phyloP scores from a whole-genome alignment of 768 basidiomycete genomes.

The Leccinum ochraceum region DNA sequence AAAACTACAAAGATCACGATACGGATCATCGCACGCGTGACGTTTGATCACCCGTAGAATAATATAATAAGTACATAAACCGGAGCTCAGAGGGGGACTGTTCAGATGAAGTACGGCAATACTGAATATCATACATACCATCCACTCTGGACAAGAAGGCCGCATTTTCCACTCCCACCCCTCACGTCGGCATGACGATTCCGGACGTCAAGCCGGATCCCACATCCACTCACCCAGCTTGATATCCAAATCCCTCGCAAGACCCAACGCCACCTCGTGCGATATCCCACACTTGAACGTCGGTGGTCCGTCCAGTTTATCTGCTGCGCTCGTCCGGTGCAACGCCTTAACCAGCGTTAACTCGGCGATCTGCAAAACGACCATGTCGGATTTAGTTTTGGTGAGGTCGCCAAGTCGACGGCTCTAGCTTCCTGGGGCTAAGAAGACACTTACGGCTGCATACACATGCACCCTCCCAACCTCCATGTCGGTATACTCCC shows the following conservation, averaged over 20 bases:
- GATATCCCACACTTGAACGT: constrained; percentile 75
- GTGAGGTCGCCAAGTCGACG: neutral
- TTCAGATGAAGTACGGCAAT: too few relatives aligned
- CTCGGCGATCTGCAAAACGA: constrained; percentile 47
- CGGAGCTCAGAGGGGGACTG: too few relatives aligned
- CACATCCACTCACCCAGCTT: constrained; percentile 65
- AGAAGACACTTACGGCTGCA: constrained; percentile 52
- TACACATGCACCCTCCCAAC: constrained; percentile 47
- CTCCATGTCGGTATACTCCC: constrained; percentile 78
- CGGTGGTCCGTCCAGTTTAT: constrained; percentile 68
- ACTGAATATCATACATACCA: too few relatives aligned
- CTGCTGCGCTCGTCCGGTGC: constrained; percentile 59
- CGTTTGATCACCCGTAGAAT: too few relatives aligned
- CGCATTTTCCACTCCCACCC: neutral
- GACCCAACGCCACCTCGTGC: constrained; percentile 50
- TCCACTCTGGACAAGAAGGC: too few relatives aligned
- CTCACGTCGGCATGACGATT: neutral
- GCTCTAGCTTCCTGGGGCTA: neutral
- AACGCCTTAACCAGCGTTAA: constrained; percentile 54
- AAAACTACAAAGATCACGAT: too few relatives aligned
- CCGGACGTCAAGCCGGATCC: constrained; percentile 44
- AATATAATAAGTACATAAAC: too few relatives aligned
- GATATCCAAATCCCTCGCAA: constrained; percentile 64
- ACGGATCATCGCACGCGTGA: too few relatives aligned
- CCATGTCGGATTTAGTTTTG: neutral